Evolutionary conservation across 495 filamentous ascomycete species (phyloP), one percentile per base, ranked within the genome.

Genomic region (Neurospora tetrasperma): DNA sequence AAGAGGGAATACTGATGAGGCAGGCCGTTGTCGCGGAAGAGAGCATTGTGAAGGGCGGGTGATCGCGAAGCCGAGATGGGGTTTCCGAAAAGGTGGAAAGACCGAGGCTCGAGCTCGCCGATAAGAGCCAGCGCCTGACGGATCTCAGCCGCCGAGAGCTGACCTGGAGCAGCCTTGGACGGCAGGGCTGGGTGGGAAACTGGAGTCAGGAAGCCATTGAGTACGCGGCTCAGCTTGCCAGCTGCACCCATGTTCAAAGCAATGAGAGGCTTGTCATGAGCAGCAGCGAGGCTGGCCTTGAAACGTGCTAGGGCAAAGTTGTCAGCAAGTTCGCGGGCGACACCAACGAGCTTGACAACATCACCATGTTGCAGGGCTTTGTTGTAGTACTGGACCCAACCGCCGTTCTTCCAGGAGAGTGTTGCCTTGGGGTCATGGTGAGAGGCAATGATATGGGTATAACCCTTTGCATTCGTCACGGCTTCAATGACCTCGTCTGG

Each of bases 211-310:
- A 98, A 98, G 71, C 86, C 84, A 82, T 98, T 98, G 72, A 94
- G 83, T 72, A 99, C 90, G 42, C 96, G 88, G 78, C 93, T 96
- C 18, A 98, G 89, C 80, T 97, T 94, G 31, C 96, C 96, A 41
- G 87, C 84, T 23, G 89, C 85, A 43, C 96, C 95, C 94, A 98
- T 98, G 83, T 99, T 98, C 82, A 99, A 90, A 3, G 93, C 94
- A 77, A 99, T 98, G 74, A 98, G 78, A 5, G 93, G 96, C 11
- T 88, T 88, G 42, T 91, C 85, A 78, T 97, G 92, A 0, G 89
- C 86, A 39, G 87, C 82, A 42, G 86, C 85, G 74, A 93, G 92
- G 87, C 88, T 91, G 42, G 84, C 84, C 83, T 91, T 94, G 88
- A 98, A 99, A 71, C 89, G 89, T 75, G 89, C 87, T 27, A 99